phyloP scores from a whole-genome alignment of 2,329 filamentous ascomycete species.

The Aureobasidium sp. region DNA sequence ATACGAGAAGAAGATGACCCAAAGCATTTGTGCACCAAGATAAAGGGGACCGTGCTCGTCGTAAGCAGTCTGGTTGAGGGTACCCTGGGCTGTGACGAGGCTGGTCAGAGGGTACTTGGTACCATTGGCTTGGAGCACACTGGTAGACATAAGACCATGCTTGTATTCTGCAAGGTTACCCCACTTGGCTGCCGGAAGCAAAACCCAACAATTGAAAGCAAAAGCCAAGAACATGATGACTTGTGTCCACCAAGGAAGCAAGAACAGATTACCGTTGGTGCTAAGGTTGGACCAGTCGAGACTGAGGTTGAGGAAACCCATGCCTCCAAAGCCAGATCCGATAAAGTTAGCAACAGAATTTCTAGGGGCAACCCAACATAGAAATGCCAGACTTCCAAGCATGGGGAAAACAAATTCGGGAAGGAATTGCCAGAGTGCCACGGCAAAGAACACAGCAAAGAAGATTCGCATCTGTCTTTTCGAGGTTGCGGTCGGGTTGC shows the following conservation, averaged over 20 bases:
- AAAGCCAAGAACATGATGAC: constrained; percentile 51
- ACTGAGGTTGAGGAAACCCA: constrained; percentile 54
- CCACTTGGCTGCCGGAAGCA: constrained; percentile 54
- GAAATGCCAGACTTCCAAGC: constrained; percentile 52
- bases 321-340: constrained; percentile 54
- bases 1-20: constrained; percentile 56
- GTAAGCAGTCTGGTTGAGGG: constrained; percentile 44
- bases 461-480: constrained; percentile 52
- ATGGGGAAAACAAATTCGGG: constrained; percentile 56
- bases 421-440: constrained; percentile 56
- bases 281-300: constrained; percentile 57
- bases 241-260: constrained; percentile 55
- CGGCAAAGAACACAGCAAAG: constrained; percentile 46
- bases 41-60: constrained; percentile 49
- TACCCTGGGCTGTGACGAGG: constrained; percentile 38
- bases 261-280: constrained; percentile 41
- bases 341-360: constrained; percentile 55
- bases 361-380: constrained; percentile 57
- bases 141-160: constrained; percentile 52
- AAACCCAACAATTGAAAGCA: constrained; percentile 50
- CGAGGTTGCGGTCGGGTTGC: constrained; percentile 45
- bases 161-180: constrained; percentile 48
- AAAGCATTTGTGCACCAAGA: constrained; percentile 51
- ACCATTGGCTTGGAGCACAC: constrained; percentile 39
- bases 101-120: constrained; percentile 39